Conservation (phyloP, 345 rosid species). For the Eucalyptus tenuipes region DNA sequence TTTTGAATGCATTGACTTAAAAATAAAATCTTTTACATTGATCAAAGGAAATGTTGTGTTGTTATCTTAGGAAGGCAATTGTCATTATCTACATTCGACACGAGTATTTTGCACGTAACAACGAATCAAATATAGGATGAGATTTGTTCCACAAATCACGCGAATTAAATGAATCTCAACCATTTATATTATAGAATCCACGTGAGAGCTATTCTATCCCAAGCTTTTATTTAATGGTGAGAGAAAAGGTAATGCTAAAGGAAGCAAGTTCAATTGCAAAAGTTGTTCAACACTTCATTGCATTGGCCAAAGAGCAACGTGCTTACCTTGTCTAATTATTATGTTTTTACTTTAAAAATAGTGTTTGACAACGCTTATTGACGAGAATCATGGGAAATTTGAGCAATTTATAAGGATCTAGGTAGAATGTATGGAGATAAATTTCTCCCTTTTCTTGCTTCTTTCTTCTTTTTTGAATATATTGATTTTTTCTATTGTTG, state of each 20-base stretch:
- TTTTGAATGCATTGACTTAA: neutral
- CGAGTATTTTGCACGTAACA: neutral
- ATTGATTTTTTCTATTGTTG: neutral
- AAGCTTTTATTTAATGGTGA: neutral
- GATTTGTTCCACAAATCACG: neutral
- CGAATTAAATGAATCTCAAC: neutral
- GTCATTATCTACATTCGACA: neutral
- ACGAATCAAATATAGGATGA: neutral
- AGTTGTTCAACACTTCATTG: neutral
- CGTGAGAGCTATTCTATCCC: neutral
- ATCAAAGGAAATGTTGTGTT: neutral
- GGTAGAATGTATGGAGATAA: neutral
- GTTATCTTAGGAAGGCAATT: neutral
- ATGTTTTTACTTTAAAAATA: neutral
- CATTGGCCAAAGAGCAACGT: neutral
- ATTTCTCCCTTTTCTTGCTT: neutral
- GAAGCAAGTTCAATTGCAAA: neutral
- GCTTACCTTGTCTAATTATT: neutral
- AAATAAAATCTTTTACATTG: neutral
- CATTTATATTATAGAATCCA: neutral
- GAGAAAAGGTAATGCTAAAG: neutral
- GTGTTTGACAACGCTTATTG: neutral
- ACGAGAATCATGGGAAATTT: neutral
- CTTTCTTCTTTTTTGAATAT: neutral
- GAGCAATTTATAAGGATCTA: neutral